phyloP scores from a whole-genome alignment of 1,139 yeast species.

The Debaryomyces sp. region DNA sequence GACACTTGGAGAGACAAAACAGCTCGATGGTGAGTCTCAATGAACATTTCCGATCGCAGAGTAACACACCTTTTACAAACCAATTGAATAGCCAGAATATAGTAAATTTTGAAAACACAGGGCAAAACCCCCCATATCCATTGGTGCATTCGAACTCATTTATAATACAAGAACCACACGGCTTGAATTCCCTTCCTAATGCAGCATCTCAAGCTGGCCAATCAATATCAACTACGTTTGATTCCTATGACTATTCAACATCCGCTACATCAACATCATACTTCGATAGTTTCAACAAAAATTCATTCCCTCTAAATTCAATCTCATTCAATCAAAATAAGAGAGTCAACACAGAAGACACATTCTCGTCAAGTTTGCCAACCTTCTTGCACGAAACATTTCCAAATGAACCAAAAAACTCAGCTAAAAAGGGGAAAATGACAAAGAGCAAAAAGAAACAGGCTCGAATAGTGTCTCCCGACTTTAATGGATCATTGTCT shows the following conservation, averaged over 20 bases:
- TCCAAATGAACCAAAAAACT: conserved; percentile 5
- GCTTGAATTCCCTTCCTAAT: not conserved
- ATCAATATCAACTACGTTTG: conserved; percentile 4
- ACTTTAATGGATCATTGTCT: conserved; percentile 4
- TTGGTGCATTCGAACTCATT: conserved; percentile 8
- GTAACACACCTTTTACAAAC: conserved; percentile 17
- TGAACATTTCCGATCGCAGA: conserved; percentile 22
- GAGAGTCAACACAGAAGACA: not conserved
- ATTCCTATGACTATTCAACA: conserved; percentile 2
- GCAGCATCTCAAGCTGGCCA: not conserved
- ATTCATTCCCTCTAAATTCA: not conserved
- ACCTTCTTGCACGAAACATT: conserved; percentile 9
- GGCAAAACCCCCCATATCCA: conserved; percentile 7
- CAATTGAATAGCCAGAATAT: conserved; percentile 1
- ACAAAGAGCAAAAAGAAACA: conserved; percentile 10
- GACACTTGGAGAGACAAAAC: conserved; percentile 22
- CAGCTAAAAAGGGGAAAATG: conserved; percentile 11
- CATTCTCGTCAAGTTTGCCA: conserved; percentile 6
- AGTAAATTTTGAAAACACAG: not conserved
- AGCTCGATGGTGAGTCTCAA: conserved; percentile 29
- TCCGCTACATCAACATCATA: conserved; percentile 7
- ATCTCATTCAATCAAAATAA: conserved; percentile 2
- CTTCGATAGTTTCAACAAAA: conserved; percentile 10
- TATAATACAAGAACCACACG: conserved; percentile 3
- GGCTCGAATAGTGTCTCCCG: conserved; percentile 4